phyloP scores from a whole-genome alignment of 306 rosid genomes.

The Herpetospermum pedunculosum region DNA sequence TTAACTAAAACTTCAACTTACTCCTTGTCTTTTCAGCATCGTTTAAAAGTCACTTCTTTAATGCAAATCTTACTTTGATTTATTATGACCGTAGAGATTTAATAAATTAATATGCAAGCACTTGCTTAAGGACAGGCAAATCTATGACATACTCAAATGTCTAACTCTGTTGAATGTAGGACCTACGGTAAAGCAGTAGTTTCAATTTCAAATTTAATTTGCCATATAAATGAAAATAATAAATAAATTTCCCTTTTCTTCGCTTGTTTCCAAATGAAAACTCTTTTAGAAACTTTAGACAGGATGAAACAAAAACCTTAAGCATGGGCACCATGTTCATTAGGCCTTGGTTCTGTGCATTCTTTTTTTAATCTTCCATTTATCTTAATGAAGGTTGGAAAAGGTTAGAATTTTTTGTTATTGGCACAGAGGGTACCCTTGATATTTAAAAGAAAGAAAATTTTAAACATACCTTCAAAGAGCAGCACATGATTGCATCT shows the following conservation, averaged over 20 bases:
- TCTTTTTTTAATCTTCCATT: not conserved
- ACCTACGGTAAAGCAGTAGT: not conserved
- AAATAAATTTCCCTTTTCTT: too few relatives aligned
- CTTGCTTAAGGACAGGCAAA: not conserved
- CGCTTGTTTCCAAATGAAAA: not conserved
- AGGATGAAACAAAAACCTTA: not conserved
- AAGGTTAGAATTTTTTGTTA: too few relatives aligned
- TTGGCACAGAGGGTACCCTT: not conserved
- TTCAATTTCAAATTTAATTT: not conserved
- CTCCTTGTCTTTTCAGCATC: not conserved
- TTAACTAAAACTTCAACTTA: not conserved
- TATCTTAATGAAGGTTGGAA: not conserved
- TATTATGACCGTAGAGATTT: not conserved
- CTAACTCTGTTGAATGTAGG: not conserved
- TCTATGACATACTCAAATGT: not conserved
- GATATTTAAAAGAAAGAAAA: not conserved
- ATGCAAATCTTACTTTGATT: not conserved
- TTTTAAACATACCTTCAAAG: conserved; percentile 48
- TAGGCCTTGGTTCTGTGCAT: not conserved
- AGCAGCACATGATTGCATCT: conserved; percentile 85
- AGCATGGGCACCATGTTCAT: not conserved
- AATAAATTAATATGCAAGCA: not conserved
- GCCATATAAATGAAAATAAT: not conserved
- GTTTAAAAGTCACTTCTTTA: not conserved
- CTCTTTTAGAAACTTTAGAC: not conserved